phyloP scores from a whole-genome alignment of 129 eudicot genomes.

The Calendula officinalis region DNA sequence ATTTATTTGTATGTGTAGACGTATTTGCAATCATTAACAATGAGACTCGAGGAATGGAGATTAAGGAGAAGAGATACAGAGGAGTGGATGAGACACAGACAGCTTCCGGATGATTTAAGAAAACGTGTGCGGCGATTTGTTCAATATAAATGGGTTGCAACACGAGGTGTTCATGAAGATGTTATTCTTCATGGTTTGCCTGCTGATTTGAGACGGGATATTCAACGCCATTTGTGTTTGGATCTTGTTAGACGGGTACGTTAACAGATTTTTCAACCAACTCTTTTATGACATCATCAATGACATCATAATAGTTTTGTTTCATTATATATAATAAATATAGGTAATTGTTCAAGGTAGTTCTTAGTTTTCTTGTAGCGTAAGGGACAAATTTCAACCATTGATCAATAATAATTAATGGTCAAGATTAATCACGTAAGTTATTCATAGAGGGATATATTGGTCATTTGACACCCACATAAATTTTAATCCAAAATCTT shows the following conservation, averaged over 20 bases:
- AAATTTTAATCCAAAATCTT: too few relatives aligned
- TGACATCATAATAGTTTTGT: too few relatives aligned
- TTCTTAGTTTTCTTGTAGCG: too few relatives aligned
- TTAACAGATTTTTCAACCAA: neutral
- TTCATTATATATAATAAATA: too few relatives aligned
- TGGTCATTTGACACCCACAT: too few relatives aligned
- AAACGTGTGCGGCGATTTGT: slow-evolving; percentile 84
- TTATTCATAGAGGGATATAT: too few relatives aligned
- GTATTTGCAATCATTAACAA: slow-evolving; percentile 83
- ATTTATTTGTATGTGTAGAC: slow-evolving; percentile 53
- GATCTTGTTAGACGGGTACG: slow-evolving; percentile 93
- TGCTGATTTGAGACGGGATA: slow-evolving; percentile 84
- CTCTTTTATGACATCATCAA: too few relatives aligned
- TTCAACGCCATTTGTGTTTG: slow-evolving; percentile 89
- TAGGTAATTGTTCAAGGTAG: too few relatives aligned
- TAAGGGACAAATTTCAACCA: too few relatives aligned
- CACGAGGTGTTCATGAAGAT: slow-evolving; percentile 94
- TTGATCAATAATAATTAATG: too few relatives aligned
- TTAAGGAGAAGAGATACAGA: slow-evolving; percentile 91
- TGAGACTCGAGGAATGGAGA: slow-evolving; percentile 99
- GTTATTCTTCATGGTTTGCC: slow-evolving; percentile 74
- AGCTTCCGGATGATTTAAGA: slow-evolving; percentile 90
- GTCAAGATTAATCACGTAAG: too few relatives aligned
- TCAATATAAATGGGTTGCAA: slow-evolving; percentile 96
- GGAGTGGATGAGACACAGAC: slow-evolving; percentile 98